These are phyloP conservation scores for Zygnema circumcarinatum DNA, from an alignment of 139 green algal genomes.

Conservation along the genomic window DNA sequence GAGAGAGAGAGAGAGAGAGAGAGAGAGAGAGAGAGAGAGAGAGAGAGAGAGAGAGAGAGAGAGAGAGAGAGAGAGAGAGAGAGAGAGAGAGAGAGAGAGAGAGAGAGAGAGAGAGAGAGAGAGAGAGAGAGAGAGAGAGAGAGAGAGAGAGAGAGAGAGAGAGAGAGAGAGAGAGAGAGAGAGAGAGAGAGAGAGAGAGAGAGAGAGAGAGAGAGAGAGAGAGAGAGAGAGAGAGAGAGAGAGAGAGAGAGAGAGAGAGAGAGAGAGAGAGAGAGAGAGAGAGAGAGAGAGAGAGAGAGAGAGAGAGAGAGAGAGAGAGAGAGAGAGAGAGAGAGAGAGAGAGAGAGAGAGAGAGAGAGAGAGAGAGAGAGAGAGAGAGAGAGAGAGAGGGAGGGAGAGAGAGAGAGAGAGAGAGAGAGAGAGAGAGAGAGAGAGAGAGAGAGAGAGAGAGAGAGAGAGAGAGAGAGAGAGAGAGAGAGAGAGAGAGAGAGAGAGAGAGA, in stretches of 20 bases:
- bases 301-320: background rate
- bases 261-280: constrained; percentile 38
- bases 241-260: background rate
- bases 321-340: constrained; percentile 30
- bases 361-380: constrained; percentile 25
- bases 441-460: no score
- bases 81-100: background rate
- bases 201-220: constrained; percentile 22
- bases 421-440: constrained; percentile 42
- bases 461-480: no score
- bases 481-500: background rate
- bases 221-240: constrained; percentile 11
- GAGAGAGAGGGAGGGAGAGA: constrained; percentile 12
- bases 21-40: background rate
- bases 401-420: background rate
- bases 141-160: background rate
- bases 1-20: constrained; percentile 38
- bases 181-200: background rate
- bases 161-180: constrained; percentile 41
- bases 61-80: constrained; percentile 30
- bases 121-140: constrained; percentile 15
- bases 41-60: background rate
- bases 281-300: background rate
- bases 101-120: constrained; percentile 25
- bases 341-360: background rate